A percentile compares a stretch with the other conserved stretches of the same genome.
Conservation (phyloP, 768 basidiomycete species). For the Collybia nuda region DNA sequence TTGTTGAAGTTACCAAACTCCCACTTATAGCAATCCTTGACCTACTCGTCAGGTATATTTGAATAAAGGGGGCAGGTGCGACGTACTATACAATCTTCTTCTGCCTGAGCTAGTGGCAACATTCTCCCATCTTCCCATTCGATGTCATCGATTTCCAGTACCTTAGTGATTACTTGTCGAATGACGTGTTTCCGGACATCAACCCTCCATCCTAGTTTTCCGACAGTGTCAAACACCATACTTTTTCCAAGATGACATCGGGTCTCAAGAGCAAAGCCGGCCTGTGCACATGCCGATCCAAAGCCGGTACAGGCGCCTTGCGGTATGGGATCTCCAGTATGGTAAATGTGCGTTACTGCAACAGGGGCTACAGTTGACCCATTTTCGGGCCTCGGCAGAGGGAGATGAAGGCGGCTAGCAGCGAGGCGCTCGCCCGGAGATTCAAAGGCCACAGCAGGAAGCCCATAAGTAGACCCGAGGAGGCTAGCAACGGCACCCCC, state of each 20-base stretch:
- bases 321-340: conserved; percentile 92
- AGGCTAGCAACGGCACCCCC: conserved; percentile 90
- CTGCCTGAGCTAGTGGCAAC: conserved; percentile 61
- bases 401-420: conserved; percentile 82
- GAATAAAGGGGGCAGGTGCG: background rate
- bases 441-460: conserved; percentile 90
- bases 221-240: conserved; percentile 88
- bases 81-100: conserved; percentile 61
- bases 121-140: conserved; percentile 50
- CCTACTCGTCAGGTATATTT: background rate
- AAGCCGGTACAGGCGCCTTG: conserved; percentile 81
- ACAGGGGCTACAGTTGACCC: conserved; percentile 24
- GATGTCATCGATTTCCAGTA: conserved; percentile 48
- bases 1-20: conserved; percentile 55
- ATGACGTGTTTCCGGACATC: conserved; percentile 80
- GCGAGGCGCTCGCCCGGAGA: conserved; percentile 76
- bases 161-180: conserved; percentile 60
- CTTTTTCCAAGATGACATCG: conserved; percentile 87
- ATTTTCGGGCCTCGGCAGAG: conserved; percentile 53
- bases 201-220: conserved; percentile 77
- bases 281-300: conserved; percentile 74
- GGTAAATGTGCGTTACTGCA: conserved; percentile 78
- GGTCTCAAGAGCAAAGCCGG: conserved; percentile 86
- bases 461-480: conserved; percentile 89
- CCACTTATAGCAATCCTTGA: conserved; percentile 79